phyloP scores from a whole-genome alignment of 2,329 filamentous ascomycete genomes.

The Penicillium sclerotigenum region DNA sequence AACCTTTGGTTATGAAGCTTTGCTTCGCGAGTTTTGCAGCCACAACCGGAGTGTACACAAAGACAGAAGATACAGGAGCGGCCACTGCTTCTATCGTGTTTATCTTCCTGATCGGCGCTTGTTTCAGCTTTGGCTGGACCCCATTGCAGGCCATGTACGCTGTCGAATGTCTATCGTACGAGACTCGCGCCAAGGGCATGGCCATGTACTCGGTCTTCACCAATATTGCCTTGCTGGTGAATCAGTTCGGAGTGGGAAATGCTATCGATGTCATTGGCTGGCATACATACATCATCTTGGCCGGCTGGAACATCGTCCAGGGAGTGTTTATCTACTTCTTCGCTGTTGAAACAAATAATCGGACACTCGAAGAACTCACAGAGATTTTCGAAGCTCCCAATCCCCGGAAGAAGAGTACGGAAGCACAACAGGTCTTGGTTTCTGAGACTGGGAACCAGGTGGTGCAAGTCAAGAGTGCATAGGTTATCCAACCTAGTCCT shows the following conservation, averaged over 20 bases:
- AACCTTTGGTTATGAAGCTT: neutral
- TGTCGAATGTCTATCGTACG: slow-evolving; percentile 53
- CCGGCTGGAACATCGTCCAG: slow-evolving; percentile 31
- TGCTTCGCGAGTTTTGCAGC: slow-evolving; percentile 1
- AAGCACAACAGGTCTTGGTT: slow-evolving; percentile 38
- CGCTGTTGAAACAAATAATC: slow-evolving; percentile 34
- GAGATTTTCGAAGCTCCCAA: slow-evolving; percentile 40
- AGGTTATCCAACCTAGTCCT: neutral
- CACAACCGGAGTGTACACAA: slow-evolving; percentile 4
- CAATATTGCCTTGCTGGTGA: slow-evolving; percentile 46
- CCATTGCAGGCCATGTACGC: slow-evolving; percentile 51
- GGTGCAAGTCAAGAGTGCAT: neutral
- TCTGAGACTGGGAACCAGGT: neutral
- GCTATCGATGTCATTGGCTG: slow-evolving; percentile 52
- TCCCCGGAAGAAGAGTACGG: slow-evolving; percentile 33
- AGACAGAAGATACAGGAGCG: slow-evolving; percentile 40
- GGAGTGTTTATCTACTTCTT: slow-evolving; percentile 31
- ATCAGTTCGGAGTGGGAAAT: slow-evolving; percentile 49
- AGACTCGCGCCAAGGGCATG: slow-evolving; percentile 57
- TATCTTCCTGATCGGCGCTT: slow-evolving; percentile 52
- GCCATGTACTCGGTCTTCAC: slow-evolving; percentile 48
- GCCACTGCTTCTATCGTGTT: slow-evolving; percentile 43
- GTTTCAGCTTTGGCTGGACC: slow-evolving; percentile 49
- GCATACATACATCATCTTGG: slow-evolving; percentile 54
- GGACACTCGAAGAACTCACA: slow-evolving; percentile 33